Conservation (phyloP, 2,329 filamentous ascomycete species). For the Aspergillus floridensis region DNA sequence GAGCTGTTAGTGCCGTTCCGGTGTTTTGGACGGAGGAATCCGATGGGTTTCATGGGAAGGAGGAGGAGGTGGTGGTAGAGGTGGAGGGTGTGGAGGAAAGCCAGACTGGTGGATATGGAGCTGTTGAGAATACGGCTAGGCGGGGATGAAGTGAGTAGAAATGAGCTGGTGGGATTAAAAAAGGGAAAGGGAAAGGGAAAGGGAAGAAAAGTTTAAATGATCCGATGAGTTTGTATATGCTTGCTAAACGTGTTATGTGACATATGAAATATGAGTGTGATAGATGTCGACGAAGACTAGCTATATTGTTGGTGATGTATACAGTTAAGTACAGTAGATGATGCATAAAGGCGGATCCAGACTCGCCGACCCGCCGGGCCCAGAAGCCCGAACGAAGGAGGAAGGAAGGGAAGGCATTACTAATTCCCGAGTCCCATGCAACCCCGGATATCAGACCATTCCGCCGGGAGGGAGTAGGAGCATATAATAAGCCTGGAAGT, state of each 20-base stretch:
- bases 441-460: neutral
- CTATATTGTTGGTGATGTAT: too few relatives aligned
- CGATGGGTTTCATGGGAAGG: slow-evolving; percentile 58
- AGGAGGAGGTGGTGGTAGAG: slow-evolving; percentile 27
- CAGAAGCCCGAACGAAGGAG: too few relatives aligned
- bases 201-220: too few relatives aligned
- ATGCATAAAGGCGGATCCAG: too few relatives aligned
- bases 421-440: neutral
- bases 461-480: too few relatives aligned
- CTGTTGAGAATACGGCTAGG: neutral
- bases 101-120: slow-evolving; percentile 5
- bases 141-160: neutral
- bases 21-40: slow-evolving; percentile 72
- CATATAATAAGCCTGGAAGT: too few relatives aligned
- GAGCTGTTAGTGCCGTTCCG: slow-evolving; percentile 65
- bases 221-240: neutral
- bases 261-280: too few relatives aligned
- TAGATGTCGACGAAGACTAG: too few relatives aligned
- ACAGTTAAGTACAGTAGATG: too few relatives aligned
- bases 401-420: neutral
- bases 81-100: slow-evolving; percentile 5
- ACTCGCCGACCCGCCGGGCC: too few relatives aligned
- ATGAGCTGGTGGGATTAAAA: neutral
- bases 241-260: neutral
- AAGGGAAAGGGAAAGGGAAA: too few relatives aligned